These are phyloP conservation scores for Tolypocladium guangdongense DNA, from an alignment of 2,329 filamentous ascomycete genomes.

Conservation along the genomic window DNA sequence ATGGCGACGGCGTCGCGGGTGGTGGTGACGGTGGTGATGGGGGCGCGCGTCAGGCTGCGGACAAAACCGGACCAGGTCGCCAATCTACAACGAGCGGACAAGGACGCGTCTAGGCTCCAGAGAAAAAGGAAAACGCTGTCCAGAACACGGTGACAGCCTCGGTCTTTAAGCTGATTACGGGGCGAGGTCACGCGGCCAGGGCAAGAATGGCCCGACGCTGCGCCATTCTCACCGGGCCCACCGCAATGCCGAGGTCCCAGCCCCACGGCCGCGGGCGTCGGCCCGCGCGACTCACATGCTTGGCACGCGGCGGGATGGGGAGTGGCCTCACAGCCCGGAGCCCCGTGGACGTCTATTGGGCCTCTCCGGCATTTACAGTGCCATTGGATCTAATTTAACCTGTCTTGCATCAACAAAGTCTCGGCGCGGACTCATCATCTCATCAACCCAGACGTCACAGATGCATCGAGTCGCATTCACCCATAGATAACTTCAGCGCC, in stretches of 20 bases:
- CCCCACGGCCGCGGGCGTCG: neutral
- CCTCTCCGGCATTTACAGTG: too few relatives aligned
- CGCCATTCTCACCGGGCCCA: neutral
- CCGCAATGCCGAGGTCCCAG: neutral
- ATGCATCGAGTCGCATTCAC: neutral
- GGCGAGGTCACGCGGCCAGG: neutral
- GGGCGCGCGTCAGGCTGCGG: too few relatives aligned
- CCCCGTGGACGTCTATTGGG: neutral
- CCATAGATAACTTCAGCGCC: neutral
- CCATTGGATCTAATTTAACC: too few relatives aligned
- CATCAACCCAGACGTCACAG: neutral
- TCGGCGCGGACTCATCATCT: neutral
- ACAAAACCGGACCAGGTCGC: too few relatives aligned
- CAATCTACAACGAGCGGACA: neutral
- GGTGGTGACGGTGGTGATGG: neutral
- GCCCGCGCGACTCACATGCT: neutral
- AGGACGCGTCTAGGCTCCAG: neutral
- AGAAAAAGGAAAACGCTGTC: neutral
- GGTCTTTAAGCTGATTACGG: neutral
- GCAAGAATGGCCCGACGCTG: neutral
- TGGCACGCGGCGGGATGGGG: neutral
- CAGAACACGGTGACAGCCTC: neutral
- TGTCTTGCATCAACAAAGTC: neutral
- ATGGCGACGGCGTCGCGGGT: constrained; percentile 19
- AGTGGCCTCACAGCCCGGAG: neutral